Evolutionary conservation across 148 eudicot genomes (phyloP).

Genomic region (Bassia scoparia): DNA sequence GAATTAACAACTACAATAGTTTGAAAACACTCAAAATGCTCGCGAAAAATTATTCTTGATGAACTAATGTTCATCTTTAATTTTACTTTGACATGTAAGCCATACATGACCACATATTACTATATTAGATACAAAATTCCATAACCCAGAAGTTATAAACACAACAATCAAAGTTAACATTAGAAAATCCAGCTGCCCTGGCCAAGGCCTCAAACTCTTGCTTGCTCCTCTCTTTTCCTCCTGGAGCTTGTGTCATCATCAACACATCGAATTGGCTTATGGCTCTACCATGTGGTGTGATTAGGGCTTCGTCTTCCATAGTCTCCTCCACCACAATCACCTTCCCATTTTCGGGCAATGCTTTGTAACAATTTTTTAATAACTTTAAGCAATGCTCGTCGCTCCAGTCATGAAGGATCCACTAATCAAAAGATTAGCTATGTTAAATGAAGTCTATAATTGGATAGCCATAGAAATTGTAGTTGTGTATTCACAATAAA

Average conservation of each 20-base stretch:
- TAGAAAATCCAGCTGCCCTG: neutral
- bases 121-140: conserved; percentile 1
- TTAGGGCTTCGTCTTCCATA: conserved; percentile 31
- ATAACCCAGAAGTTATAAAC: conserved; percentile 15
- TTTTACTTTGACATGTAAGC: too few species aligned
- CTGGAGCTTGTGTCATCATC: conserved; percentile 10
- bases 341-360: conserved; percentile 36
- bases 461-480: too few species aligned
- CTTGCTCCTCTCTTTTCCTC: conserved; percentile 27
- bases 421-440: neutral
- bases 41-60: too few species aligned
- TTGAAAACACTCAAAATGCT: too few species aligned
- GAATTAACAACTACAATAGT: too few species aligned
- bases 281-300: conserved; percentile 6
- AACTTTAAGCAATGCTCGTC: conserved; percentile 39
- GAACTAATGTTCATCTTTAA: too few species aligned
- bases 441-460: too few species aligned
- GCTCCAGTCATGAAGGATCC: conserved; percentile 42
- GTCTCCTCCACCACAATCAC: conserved; percentile 35
- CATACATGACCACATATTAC: too few species aligned
- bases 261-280: conserved; percentile 14
- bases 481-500: too few species aligned
- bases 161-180: conserved; percentile 1
- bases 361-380: conserved; percentile 36
- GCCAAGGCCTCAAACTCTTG: conserved; percentile 22